These are phyloP conservation scores for Sporothrix pseudoabietina DNA, from an alignment of 2,329 filamentous ascomycete species.

Conservation along the genomic window DNA sequence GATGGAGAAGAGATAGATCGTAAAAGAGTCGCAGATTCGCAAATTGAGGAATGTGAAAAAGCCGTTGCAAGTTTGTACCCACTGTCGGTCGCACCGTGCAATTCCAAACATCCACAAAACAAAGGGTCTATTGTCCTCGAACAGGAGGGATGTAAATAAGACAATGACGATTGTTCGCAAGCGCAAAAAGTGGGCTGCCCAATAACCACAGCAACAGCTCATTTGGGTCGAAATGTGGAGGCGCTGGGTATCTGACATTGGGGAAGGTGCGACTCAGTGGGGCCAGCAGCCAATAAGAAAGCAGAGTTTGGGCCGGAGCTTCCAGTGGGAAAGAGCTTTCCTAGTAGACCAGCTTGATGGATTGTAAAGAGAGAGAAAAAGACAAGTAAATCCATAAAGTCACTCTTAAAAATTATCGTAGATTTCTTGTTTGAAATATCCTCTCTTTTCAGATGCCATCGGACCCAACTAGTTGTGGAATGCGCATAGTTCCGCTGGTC, in stretches of 20 bases:
- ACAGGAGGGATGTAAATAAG: slow-evolving; percentile 17
- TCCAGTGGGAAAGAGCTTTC: not conserved
- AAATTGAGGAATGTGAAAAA: slow-evolving; percentile 17
- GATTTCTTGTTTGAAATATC: not conserved
- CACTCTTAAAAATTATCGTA: not conserved
- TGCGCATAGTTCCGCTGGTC: slow-evolving; percentile 14
- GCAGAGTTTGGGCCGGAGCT: not conserved
- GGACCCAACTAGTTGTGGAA: not conserved
- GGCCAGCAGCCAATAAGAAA: slow-evolving; percentile 1
- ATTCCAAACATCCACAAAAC: not conserved
- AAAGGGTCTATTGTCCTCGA: not conserved
- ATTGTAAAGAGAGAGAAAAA: not conserved
- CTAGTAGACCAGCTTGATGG: not conserved
- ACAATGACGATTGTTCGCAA: slow-evolving; percentile 22
- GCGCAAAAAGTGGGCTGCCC: slow-evolving; percentile 17
- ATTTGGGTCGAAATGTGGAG: slow-evolving; percentile 12
- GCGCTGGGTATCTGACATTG: not conserved
- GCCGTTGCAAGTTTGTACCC: slow-evolving; percentile 14
- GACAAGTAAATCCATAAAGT: not conserved
- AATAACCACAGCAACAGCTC: slow-evolving; percentile 25
- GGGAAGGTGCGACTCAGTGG: slow-evolving; percentile 19
- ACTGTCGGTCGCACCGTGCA: slow-evolving; percentile 2
- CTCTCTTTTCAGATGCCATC: not conserved
- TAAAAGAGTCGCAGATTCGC: not conserved
- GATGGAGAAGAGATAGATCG: not conserved